Percentiles rank a stretch among this genome's conserved stretches.
These are phyloP conservation scores for Leucosporidium yakuticum DNA, from an alignment of 768 basidiomycete species.

Conservation along the genomic window DNA sequence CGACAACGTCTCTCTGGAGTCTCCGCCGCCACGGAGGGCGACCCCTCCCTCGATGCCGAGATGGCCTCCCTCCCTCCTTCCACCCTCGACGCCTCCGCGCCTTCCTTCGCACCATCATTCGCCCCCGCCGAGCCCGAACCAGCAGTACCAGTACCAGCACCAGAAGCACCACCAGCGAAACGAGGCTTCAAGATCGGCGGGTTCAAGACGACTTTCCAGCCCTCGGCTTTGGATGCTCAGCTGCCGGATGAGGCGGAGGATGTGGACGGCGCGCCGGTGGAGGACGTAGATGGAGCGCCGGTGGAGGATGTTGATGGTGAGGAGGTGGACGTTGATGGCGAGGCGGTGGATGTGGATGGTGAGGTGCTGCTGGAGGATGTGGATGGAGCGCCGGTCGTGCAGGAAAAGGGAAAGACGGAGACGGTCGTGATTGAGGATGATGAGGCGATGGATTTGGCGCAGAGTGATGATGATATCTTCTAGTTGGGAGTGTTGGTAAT, in stretches of 20 bases:
- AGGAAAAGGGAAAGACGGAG: neutral
- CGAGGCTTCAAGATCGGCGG: constrained; percentile 3
- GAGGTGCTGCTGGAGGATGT: constrained; percentile 27
- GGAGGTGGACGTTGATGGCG: constrained; percentile 30
- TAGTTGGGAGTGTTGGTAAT: neutral
- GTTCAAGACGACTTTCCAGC: constrained; percentile 1
- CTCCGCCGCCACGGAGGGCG: constrained; percentile 9
- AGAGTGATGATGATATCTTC: neutral
- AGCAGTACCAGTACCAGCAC: too few species aligned
- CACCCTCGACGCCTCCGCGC: neutral
- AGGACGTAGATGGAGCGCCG: neutral
- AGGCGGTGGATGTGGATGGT: constrained; percentile 42
- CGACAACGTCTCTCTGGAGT: constrained; percentile 24
- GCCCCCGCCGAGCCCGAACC: neutral
- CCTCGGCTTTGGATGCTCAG: neutral
- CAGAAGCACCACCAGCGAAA: neutral
- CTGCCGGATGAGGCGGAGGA: constrained; percentile 41
- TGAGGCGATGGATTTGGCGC: constrained; percentile 10
- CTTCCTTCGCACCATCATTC: neutral
- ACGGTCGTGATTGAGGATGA: constrained; percentile 30
- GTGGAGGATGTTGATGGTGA: constrained; percentile 34
- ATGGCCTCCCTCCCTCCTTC: neutral
- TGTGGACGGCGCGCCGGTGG: neutral
- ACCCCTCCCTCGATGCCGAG: neutral
- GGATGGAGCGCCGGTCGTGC: neutral